phyloP scores from a whole-genome alignment of 169 alveolate species.

The Sarcocystis neurona region DNA sequence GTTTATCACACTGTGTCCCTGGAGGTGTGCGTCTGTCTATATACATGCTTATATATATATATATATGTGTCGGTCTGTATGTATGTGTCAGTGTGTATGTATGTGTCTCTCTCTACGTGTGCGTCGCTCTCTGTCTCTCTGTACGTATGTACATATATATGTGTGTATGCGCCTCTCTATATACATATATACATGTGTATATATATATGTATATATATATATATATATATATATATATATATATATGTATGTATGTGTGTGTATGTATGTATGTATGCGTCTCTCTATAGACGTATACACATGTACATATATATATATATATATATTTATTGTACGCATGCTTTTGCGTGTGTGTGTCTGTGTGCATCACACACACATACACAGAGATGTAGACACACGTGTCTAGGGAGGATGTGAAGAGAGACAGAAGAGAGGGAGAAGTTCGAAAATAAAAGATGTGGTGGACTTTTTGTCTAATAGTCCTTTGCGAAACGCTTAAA shows the following conservation, averaged over 20 bases:
- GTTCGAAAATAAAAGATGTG: no score
- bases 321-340: background rate
- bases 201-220: constrained; percentile 4
- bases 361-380: no score
- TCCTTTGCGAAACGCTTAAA: no score
- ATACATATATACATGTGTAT: background rate
- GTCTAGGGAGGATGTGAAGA: no score
- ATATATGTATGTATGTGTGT: background rate
- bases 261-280: background rate
- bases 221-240: background rate
- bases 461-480: no score
- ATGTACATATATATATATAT: background rate
- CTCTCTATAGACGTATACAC: background rate
- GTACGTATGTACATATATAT: background rate
- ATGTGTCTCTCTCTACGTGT: background rate
- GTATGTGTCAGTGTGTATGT: background rate
- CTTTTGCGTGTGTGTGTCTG: background rate
- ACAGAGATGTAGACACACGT: no score
- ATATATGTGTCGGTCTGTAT: background rate
- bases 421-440: no score
- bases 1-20: background rate
- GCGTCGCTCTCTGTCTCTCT: background rate
- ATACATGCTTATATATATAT: background rate
- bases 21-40: background rate
- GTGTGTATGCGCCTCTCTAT: background rate